A percentile compares a stretch with the other conserved stretches of the same genome.
Conservation (phyloP, 139 green algal species). For the Trebouxia sp. region DNA sequence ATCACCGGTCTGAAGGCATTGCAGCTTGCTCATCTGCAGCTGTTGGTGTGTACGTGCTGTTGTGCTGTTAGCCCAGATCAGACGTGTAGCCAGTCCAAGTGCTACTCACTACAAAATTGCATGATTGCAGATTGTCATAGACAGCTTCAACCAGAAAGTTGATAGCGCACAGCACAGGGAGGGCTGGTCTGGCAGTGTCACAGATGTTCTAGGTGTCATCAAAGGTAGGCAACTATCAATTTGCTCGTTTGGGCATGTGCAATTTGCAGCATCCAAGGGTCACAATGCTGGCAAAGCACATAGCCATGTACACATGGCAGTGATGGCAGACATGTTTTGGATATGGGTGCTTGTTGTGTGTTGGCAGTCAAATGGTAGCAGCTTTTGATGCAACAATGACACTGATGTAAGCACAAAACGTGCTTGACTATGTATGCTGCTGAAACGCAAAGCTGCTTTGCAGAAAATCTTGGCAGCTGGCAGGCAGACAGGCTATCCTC, state of each 20-base stretch:
- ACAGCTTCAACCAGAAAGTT: conserved; percentile 66
- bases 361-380: background rate
- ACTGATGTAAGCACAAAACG: background rate
- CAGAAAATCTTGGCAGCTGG: conserved; percentile 47
- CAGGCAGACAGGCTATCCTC: conserved; percentile 50
- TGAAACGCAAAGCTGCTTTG: too few relatives aligned
- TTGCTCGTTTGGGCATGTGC: too few relatives aligned
- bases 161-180: conserved; percentile 42
- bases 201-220: conserved; percentile 50
- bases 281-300: background rate
- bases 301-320: background rate
- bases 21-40: too few relatives aligned
- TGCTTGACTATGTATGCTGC: too few relatives aligned
- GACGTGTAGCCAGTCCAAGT: background rate
- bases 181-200: conserved; percentile 35
- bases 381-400: background rate
- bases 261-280: too few relatives aligned
- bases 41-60: too few relatives aligned
- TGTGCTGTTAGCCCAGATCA: background rate
- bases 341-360: too few relatives aligned
- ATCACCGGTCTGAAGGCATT: too few relatives aligned
- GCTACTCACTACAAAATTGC: background rate
- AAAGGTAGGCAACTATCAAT: conserved; percentile 35
- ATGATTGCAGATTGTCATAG: conserved; percentile 40
- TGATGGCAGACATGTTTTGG: too few relatives aligned